Base-by-base conservation (phyloP, 805 yeast species). In the Saccharomyces kudriavzevii region DNA sequence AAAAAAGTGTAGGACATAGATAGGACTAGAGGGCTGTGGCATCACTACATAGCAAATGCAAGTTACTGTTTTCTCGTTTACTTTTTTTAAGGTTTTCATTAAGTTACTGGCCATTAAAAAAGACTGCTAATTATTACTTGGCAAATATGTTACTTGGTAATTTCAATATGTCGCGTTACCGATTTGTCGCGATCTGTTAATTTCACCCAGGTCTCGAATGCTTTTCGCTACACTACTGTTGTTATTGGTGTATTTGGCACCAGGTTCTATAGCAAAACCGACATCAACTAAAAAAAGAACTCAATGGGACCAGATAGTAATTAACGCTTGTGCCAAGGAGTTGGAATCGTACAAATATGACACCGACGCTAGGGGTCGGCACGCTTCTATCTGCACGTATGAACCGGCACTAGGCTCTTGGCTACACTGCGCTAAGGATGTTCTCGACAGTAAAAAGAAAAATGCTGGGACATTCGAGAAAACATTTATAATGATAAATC, bases 321-420 rank as follows among this genome's bases (percentile, higher is more conserved):
- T 31, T 43, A 45, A 40, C 17, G 52, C 52, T 28, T 50, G 52
- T 50, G 31, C 48, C 24, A 43, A 22, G n/a, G 52, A 50, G 20
- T 26, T 50, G 28, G 40, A 35, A 14, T 28, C 49, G 14, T 45
- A 45, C 14, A 24, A 45, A 8, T 50, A 25, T 28, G 49, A 45
- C 14, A 24, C 50, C 14, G 20, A 29, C 25, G 20, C 35, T 10
- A 45, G 45, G 25, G 31, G 49, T 43, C 50, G n/a, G 9, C 24
- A 45, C 29, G 40, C 49, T 24, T 27, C 48, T 25, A 20, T 50
- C 24, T 50, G 49, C 49, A 47, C 28, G 24, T 47, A 11, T 47
- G 17, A 17, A 22, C 49, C 52, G 10, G 52, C 49, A 9, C 49
- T 50, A 24, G 49, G 27, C 20, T 46, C 40, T 17, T 50, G 35